Evolutionary conservation across 805 yeast genomes (phyloP).

Genomic region (Candida argentea): DNA sequence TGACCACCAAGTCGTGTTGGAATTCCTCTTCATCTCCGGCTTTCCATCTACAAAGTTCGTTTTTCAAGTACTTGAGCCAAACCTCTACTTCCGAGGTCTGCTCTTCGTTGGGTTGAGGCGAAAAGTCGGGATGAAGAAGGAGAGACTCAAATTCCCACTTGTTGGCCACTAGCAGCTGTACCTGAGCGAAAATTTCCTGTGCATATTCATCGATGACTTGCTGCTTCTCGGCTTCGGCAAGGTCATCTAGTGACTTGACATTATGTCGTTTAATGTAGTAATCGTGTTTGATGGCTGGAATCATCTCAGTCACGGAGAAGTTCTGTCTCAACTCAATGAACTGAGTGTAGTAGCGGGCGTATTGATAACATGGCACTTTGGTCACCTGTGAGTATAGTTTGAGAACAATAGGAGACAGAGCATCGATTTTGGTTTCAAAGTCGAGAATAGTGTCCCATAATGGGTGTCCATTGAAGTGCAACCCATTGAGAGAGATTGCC

Average conservation of each 20-base stretch:
- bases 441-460: constrained; percentile 76
- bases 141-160: constrained; percentile 69
- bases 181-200: constrained; percentile 29
- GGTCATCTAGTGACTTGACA: constrained; percentile 12
- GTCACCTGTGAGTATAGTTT: constrained; percentile 36
- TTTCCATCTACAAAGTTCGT: constrained; percentile 25
- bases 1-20: constrained; percentile 21
- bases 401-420: constrained; percentile 26
- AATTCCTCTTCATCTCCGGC: constrained; percentile 1
- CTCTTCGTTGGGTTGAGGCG: constrained; percentile 14
- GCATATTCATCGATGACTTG: constrained; percentile 35
- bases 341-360: constrained; percentile 61
- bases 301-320: constrained; percentile 19
- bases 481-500: constrained; percentile 48
- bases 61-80: constrained; percentile 60
- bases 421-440: constrained; percentile 34
- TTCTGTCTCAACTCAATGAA: constrained; percentile 29
- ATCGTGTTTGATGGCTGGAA: constrained; percentile 9
- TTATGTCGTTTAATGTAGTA: constrained; percentile 14
- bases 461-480: constrained; percentile 65
- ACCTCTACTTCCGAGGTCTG: constrained; percentile 32
- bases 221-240: constrained; percentile 28
- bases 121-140: constrained; percentile 49
- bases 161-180: constrained; percentile 43
- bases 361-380: constrained; percentile 72